phyloP scores from a whole-genome alignment of 495 filamentous ascomycete genomes.

The Thermothielavioides terrestris region DNA sequence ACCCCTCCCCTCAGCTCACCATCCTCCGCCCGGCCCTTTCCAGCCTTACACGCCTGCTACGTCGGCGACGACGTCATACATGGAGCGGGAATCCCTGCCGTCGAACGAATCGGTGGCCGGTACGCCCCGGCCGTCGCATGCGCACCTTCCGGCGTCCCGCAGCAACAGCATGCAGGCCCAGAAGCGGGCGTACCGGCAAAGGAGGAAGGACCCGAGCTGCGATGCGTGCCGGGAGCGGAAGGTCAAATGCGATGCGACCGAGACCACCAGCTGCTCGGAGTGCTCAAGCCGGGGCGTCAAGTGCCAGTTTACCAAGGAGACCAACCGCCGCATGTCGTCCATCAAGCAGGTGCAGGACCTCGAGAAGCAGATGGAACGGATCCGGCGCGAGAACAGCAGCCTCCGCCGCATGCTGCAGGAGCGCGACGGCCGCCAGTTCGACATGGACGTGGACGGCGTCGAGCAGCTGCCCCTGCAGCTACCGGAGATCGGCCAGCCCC shows the following conservation, averaged over 20 bases:
- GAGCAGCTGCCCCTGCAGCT: conserved; percentile 55
- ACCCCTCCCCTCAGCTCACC: conserved; percentile 29
- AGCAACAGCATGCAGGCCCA: conserved; percentile 48
- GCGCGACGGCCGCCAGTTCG: conserved; percentile 33
- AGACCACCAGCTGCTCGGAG: conserved; percentile 91
- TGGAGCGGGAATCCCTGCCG: conserved; percentile 47
- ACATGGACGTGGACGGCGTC: conserved; percentile 53
- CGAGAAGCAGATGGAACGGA: conserved; percentile 75
- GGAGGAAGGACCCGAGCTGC: conserved; percentile 94
- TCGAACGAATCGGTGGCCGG: conserved; percentile 44
- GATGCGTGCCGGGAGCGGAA: conserved; percentile 96
- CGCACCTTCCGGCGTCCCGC: conserved; percentile 29
- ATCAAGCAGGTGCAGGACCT: conserved; percentile 99
- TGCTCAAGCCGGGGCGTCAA: conserved; percentile 91
- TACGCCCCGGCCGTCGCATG: conserved; percentile 42
- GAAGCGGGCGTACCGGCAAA: conserved; percentile 89
- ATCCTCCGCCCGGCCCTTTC: conserved; percentile 25
- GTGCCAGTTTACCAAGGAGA: conserved; percentile 98
- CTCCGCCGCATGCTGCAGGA: conserved; percentile 52
- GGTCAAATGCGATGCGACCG: conserved; percentile 98
- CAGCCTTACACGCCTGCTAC: conserved; percentile 42
- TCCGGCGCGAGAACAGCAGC: conserved; percentile 64
- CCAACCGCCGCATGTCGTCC: conserved; percentile 95
- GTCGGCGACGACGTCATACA: conserved; percentile 34
- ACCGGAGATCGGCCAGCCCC: conserved; percentile 59